A percentile compares a stretch with the other conserved stretches of the same genome.
Conservation (phyloP, 305 asterid species). For the Solanum hybrid region DNA sequence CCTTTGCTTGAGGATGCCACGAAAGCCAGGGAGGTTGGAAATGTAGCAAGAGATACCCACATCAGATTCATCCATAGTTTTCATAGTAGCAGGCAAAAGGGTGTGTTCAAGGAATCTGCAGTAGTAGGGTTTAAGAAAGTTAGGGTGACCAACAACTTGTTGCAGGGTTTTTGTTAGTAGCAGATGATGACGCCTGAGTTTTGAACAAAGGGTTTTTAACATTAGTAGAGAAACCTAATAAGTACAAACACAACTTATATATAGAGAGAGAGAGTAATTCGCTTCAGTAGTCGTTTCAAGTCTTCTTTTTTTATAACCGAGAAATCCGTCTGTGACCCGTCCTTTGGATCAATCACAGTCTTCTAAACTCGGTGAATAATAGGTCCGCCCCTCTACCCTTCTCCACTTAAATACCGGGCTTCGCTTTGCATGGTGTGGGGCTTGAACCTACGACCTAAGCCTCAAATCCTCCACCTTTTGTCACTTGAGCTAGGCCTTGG, state of each 20-base stretch:
- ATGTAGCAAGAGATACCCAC: conserved; percentile 82
- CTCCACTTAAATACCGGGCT: too few species aligned
- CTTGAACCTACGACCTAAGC: too few species aligned
- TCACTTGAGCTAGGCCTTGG: too few species aligned
- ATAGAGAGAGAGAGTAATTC: neutral
- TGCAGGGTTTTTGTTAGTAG: neutral
- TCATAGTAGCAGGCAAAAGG: conserved; percentile 4
- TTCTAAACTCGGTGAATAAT: too few species aligned
- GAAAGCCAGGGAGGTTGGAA: conserved; percentile 73
- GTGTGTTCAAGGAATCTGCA: neutral
- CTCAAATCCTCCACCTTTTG: too few species aligned
- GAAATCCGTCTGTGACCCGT: too few species aligned
- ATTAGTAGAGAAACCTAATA: neutral
- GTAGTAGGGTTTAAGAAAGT: conserved; percentile 16
- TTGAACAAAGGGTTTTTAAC: neutral
- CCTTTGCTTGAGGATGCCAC: conserved; percentile 95
- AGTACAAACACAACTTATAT: neutral
- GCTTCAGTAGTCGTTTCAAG: neutral
- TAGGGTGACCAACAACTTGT: neutral
- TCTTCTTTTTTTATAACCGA: too few species aligned
- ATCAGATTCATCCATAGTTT: conserved; percentile 52
- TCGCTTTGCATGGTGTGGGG: too few species aligned
- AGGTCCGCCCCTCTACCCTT: too few species aligned
- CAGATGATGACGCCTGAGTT: neutral
- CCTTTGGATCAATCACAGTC: too few species aligned